These are phyloP conservation scores for Phytophthora sp. DNA, from an alignment of 352 stramenopile genomes.

Conservation along the genomic window DNA sequence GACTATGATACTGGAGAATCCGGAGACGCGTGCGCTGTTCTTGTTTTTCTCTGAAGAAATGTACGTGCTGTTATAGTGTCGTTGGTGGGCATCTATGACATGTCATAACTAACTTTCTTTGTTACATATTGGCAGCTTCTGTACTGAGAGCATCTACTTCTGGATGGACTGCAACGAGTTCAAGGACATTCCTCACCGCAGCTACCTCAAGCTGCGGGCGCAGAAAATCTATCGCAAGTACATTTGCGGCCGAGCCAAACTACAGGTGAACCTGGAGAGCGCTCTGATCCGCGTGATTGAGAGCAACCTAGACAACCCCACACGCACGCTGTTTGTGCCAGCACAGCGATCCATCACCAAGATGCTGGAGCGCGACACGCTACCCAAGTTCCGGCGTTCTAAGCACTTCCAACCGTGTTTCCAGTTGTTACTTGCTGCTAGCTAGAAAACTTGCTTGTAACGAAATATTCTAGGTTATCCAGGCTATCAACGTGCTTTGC, in stretches of 20 bases:
- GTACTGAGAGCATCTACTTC: conserved; percentile 85
- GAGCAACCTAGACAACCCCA: conserved; percentile 57
- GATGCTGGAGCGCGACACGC: conserved; percentile 77
- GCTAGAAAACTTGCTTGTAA: conserved; percentile 5
- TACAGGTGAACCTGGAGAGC: conserved; percentile 79
- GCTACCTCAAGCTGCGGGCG: conserved; percentile 74
- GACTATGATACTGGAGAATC: conserved; percentile 64
- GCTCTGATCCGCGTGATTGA: conserved; percentile 62
- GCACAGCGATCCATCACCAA: conserved; percentile 74
- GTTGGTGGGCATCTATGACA: not conserved
- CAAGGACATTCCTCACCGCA: conserved; percentile 77
- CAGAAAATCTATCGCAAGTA: conserved; percentile 87
- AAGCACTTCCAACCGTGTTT: conserved; percentile 63
- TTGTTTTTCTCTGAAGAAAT: conserved; percentile 82
- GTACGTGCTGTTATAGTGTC: conserved; percentile 41
- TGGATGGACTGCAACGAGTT: conserved; percentile 87
- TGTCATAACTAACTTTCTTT: conserved; percentile 1
- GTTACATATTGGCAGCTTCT: conserved; percentile 51
- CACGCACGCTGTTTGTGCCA: conserved; percentile 60
- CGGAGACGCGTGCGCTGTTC: conserved; percentile 67
- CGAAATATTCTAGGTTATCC: conserved; percentile 1
- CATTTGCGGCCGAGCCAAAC: conserved; percentile 62
- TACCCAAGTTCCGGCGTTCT: conserved; percentile 74
- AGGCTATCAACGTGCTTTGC: not conserved
- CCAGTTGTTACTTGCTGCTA: conserved; percentile 39